Evolutionary conservation across 169 alveolate genomes (phyloP), one percentile per base, ranked within the genome.

Genomic region (Plasmodium fragile): DNA sequence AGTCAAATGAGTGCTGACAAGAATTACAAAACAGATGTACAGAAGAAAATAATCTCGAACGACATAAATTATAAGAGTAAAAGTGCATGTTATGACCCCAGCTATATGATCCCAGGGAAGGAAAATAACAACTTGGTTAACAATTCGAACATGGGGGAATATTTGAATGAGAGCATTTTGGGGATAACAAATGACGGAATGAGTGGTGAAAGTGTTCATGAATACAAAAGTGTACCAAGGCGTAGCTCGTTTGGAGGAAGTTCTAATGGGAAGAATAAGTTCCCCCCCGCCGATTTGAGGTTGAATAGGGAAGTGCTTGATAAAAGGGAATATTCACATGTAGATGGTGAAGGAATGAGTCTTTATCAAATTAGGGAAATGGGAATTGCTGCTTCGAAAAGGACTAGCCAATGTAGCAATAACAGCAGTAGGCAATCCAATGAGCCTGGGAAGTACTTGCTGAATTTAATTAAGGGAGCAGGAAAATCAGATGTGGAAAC

Each of bases 391-490:
- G 4, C n/a, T 41, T 10, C 55, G 34, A 78, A 78, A 2, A 43
- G 4, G 53, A 6, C 71, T 36, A 28, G 32, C 55, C 45, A 78
- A 78, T 30, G 18, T 6, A 78, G 70, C 36, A 70, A 28, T 28
- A 53, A 30, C 30, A 49, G 22, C 13, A 49, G 70, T 30, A 25
- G 43, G 6, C 25, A 34, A 22, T 41, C 70, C 22, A 41, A 41
- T 73, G 90, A 55, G 25, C 52, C 92, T 18, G 92, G 92, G 30
- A 82, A 69, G 49, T 65, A 36, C 30, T 69, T 82, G 52, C 49
- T 82, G 11, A 55, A 69, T n/a, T 82, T 82, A 82, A 82, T 82
- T 69, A 82, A 65, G 45, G 92, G 92, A 36, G 39, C 81, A 13
- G 73, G 8, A 25, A 82, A 82, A 65, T 18, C n/a, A 1, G 71